phyloP scores from a whole-genome alignment of 2,329 filamentous ascomycete species.

The Rugonectria rugulosa region DNA sequence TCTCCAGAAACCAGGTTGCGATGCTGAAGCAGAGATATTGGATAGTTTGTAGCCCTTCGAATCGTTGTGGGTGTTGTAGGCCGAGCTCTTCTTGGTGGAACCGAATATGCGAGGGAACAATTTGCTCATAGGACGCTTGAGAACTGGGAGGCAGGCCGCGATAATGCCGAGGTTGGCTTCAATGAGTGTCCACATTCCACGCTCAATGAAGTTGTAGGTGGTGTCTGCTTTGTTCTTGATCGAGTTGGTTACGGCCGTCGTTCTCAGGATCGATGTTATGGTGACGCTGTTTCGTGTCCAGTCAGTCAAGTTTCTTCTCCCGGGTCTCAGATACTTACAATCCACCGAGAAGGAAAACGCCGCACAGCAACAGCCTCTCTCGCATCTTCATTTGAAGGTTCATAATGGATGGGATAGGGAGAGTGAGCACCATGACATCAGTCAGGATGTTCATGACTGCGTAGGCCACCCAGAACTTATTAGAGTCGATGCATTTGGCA shows the following conservation, averaged over 20 bases:
- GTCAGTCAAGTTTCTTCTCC: no score
- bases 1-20: no score
- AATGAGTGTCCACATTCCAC: slow-evolving; percentile 52
- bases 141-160: slow-evolving; percentile 50
- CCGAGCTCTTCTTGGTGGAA: slow-evolving; percentile 21
- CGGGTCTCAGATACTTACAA: slow-evolving; percentile 47
- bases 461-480: slow-evolving; percentile 58
- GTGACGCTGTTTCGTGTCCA: slow-evolving; percentile 47
- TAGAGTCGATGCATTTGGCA: slow-evolving; percentile 55
- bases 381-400: no score
- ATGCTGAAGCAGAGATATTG: no score
- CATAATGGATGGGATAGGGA: slow-evolving; percentile 58
- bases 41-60: no score
- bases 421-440: slow-evolving; percentile 53
- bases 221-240: slow-evolving; percentile 44
- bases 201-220: slow-evolving; percentile 45
- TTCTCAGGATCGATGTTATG: slow-evolving; percentile 52
- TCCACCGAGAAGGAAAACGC: no score
- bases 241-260: slow-evolving; percentile 49
- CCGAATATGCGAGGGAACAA: slow-evolving; percentile 46
- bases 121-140: slow-evolving; percentile 47
- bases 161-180: slow-evolving; percentile 50
- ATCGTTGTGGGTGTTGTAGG: slow-evolving; percentile 2
- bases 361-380: no score
- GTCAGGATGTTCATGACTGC: slow-evolving; percentile 55